phyloP scores from a whole-genome alignment of 1,139 yeast genomes.

The Saccharomyces hybrid region DNA sequence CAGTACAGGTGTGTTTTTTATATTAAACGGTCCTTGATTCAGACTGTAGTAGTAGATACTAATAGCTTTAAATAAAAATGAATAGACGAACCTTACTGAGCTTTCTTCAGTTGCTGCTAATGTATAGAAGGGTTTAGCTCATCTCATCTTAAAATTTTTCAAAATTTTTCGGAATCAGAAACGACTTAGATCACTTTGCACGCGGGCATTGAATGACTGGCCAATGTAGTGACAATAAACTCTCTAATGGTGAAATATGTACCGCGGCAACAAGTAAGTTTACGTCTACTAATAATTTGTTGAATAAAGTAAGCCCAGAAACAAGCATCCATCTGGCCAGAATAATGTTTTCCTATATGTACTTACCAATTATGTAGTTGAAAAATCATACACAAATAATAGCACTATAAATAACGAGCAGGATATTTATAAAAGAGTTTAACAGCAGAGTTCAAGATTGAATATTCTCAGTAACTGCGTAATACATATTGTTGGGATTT shows the following conservation, averaged over 20 bases:
- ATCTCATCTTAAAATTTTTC: neutral
- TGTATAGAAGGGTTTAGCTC: neutral
- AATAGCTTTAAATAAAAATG: neutral
- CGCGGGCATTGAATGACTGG: neutral
- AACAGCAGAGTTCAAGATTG: neutral
- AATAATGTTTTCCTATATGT: no score
- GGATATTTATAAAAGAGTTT: no score
- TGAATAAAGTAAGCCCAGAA: neutral
- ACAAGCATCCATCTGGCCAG: neutral
- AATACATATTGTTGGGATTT: no score
- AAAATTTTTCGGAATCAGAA: neutral
- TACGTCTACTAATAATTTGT: neutral
- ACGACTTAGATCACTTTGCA: neutral
- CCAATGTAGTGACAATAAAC: neutral
- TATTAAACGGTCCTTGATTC: neutral
- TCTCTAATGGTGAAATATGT: no score
- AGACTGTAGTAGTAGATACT: neutral
- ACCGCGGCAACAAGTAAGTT: neutral
- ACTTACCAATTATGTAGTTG: neutral
- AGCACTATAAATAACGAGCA: neutral
- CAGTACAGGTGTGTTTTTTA: neutral
- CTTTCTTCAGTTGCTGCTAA: neutral
- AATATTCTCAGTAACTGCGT: no score
- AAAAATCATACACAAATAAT: neutral
- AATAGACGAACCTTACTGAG: neutral